Evolutionary conservation across 495 filamentous ascomycete species (phyloP).

Genomic region (Tetracladium setigerum): DNA sequence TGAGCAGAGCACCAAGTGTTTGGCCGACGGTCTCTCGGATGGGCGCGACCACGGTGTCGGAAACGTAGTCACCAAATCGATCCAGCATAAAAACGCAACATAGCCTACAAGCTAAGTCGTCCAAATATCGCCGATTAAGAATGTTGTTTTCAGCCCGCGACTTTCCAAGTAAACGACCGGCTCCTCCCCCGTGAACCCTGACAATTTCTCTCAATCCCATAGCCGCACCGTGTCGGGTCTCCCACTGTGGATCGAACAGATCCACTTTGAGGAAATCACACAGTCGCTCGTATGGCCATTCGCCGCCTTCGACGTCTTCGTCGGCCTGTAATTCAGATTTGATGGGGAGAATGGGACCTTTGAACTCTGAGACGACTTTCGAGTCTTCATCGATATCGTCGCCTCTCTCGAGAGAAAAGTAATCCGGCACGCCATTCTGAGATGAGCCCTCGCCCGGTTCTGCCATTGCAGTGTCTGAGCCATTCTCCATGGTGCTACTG

Average conservation of each 20-base stretch:
- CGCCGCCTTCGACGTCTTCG: slow-evolving; percentile 65
- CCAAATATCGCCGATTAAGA: slow-evolving; percentile 77
- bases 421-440: slow-evolving; percentile 52
- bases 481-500: slow-evolving; percentile 50
- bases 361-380: slow-evolving; percentile 93
- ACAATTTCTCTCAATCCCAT: slow-evolving; percentile 92
- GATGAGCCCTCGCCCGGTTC: slow-evolving; percentile 51
- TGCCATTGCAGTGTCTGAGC: slow-evolving; percentile 45
- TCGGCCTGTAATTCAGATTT: slow-evolving; percentile 62
- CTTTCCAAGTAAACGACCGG: slow-evolving; percentile 71
- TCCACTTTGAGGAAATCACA: slow-evolving; percentile 91
- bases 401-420: slow-evolving; percentile 75
- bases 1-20: slow-evolving; percentile 80
- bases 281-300: slow-evolving; percentile 90
- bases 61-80: slow-evolving; percentile 94
- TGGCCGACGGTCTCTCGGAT: slow-evolving; percentile 97
- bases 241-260: slow-evolving; percentile 90
- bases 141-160: slow-evolving; percentile 64
- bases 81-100: slow-evolving; percentile 96
- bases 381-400: slow-evolving; percentile 72
- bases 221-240: slow-evolving; percentile 93
- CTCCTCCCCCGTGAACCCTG: slow-evolving; percentile 83
- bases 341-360: slow-evolving; percentile 58
- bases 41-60: slow-evolving; percentile 91
- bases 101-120: slow-evolving; percentile 86